Evolutionary conservation across 2,329 filamentous ascomycete species (phyloP), one percentile per base, ranked within the genome.

Genomic region (Alternaria triticina): DNA sequence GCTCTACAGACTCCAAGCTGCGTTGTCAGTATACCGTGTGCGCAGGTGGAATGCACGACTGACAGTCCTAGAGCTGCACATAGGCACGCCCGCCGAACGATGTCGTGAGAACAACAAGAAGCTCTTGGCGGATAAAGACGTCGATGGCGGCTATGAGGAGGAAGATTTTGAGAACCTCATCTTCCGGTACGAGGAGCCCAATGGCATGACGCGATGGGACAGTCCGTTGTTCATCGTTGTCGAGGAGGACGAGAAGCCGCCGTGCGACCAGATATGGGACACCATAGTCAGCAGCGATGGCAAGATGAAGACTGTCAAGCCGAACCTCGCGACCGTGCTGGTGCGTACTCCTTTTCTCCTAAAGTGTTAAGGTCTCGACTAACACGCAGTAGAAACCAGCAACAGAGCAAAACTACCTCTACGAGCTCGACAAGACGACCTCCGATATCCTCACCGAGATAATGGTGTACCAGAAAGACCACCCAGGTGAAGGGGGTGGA

Each of bases 171-270:
- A 94, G 67, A 93, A 94, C 70, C 85, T 94, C 11, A 88, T 93
- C 33, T 95, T 93, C 76, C 86, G 92, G 58, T 94, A 94, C 76
- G 92, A 96, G 79, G 92, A 96, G 80, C 92, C 93, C 13, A 96
- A 95, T 76, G 88, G 90, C 22, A 94, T 95, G 91, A 90, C 87
- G 3, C 84, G 92, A 46, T 96, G 93, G 93, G 92, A 96, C 77
- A 91, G 90, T 58, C 92, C 93, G 2, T 85, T 96, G 3, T 96
- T 95, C 80, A 91, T 91, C 5, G 85, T 96, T 0, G 86, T 93
- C 11, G 92, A 90, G 85, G 90, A 94, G 47, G 93, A 96, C 76
- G 86, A 86, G 59, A 85, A 85, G 61, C 86, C 86, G n/a, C 88
- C 89, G 2, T 91, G 89, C 65, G 87, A 90, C 51, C 84, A 86